A percentile compares a stretch with the other conserved stretches of the same genome.
Evolutionary conservation across 331 rosid genomes (phyloP).

Genomic region (Rosa hybrid): DNA sequence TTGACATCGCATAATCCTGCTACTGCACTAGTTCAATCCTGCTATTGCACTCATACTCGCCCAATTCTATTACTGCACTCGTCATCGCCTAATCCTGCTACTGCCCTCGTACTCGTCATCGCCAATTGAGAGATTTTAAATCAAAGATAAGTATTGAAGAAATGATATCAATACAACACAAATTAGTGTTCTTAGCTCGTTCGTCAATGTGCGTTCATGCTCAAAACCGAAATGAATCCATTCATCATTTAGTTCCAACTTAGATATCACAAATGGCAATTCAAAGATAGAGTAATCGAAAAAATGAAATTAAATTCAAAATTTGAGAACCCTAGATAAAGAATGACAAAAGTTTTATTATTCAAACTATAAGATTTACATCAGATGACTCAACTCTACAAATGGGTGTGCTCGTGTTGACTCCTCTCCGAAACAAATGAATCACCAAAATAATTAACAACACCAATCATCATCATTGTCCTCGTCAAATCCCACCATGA

Average conservation of each 20-base stretch:
- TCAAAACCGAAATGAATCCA: too few species aligned
- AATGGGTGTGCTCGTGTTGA: conserved; percentile 38
- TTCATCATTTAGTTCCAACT: neutral
- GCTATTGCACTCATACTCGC: too few species aligned
- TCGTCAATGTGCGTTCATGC: neutral
- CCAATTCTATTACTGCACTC: too few species aligned
- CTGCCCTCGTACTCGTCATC: too few species aligned
- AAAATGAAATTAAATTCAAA: neutral
- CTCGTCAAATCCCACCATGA: neutral
- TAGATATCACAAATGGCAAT: neutral
- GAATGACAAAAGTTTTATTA: conserved; percentile 64
- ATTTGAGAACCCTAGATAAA: conserved; percentile 11
- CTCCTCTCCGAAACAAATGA: conserved; percentile 43
- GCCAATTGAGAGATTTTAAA: too few species aligned
- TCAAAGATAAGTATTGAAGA: too few species aligned
- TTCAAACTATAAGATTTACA: conserved; percentile 61
- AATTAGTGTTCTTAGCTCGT: too few species aligned
- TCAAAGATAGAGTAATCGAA: neutral
- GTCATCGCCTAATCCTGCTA: too few species aligned
- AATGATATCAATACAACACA: too few species aligned
- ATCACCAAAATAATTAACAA: conserved; percentile 35
- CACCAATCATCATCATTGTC: conserved; percentile 17
- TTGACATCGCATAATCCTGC: too few species aligned
- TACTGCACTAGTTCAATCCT: too few species aligned
- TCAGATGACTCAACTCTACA: conserved; percentile 59